Evolutionary conservation across 805 yeast genomes (phyloP).

Genomic region (Barnettozyma californica): DNA sequence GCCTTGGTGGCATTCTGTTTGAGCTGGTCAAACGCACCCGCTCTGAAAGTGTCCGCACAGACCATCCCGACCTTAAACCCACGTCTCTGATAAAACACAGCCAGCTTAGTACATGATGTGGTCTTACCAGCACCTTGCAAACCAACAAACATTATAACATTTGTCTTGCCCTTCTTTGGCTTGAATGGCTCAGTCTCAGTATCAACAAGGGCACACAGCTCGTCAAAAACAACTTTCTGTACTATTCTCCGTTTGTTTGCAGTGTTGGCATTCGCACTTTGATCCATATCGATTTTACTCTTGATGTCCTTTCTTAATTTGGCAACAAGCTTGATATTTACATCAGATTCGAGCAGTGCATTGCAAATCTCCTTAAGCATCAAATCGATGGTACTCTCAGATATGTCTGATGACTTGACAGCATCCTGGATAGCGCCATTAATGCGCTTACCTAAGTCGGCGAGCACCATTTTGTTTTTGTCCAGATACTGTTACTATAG

Average conservation of each 20-base stretch:
- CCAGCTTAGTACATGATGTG: conserved; percentile 93
- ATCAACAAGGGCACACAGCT: conserved; percentile 81
- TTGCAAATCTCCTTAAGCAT: conserved; percentile 86
- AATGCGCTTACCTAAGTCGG: conserved; percentile 73
- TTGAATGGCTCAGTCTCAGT: conserved; percentile 57
- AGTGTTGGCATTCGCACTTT: conserved; percentile 35
- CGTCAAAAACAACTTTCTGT: conserved; percentile 93
- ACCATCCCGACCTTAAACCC: conserved; percentile 95
- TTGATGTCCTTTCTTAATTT: conserved; percentile 69
- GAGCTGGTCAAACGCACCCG: conserved; percentile 98
- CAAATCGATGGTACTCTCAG: conserved; percentile 56
- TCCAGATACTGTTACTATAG: neutral
- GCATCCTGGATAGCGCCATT: conserved; percentile 68
- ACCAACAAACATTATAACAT: conserved; percentile 96
- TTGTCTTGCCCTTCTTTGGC: conserved; percentile 76
- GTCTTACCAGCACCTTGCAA: conserved; percentile 99
- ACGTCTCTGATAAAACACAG: conserved; percentile 87
- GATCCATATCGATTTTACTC: conserved; percentile 45
- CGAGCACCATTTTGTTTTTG: conserved; percentile 68
- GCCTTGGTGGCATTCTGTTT: conserved; percentile 97
- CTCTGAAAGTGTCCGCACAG: conserved; percentile 98
- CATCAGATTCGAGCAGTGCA: conserved; percentile 92
- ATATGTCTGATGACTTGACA: conserved; percentile 48
- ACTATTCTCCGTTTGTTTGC: conserved; percentile 71
- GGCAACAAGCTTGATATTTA: conserved; percentile 79